Evolutionary conservation across 495 filamentous ascomycete genomes (phyloP), one percentile per base, ranked within the genome.

Genomic region (Aspergillus mulundensis): DNA sequence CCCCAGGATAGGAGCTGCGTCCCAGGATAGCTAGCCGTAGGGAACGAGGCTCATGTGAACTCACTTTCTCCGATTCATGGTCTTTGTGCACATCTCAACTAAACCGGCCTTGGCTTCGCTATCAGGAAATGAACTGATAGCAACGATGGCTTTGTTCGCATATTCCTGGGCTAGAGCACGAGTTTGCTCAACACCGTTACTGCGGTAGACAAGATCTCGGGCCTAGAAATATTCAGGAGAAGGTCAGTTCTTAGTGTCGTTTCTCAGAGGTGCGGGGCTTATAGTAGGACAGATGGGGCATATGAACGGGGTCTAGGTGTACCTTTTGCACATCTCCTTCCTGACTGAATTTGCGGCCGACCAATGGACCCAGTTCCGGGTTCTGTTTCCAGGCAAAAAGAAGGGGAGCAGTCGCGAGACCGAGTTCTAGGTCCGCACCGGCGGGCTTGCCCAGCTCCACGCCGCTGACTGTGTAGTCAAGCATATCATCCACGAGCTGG

Each of bases 401-500:
- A 47, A 97, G 72, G 8, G 94, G 94, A 5, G 94, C 94, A n/a
- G 94, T 98, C 7, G 95, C 94, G 49, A 98, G 78, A 7, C 94
- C 94, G 19, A 98, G 79, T 69, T 97, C 90, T 54, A 98, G 70
- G 72, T 98, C 94, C 15, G 95, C 95, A 24, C 92, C 95, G 7
- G 91, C 88, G 0, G 95, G 92, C 68, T 98, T 98, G 45, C 94
- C 94, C 28, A 98, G 77, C 68, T 96, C 90, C 25, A 83, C 80
- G 38, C 81, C 89, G 23, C 79, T 89, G 43, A 91, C 81, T 0
- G 94, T 97, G 67, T 97, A 98, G 74, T 98, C 94, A 62, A 98
- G 78, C 88, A 98, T 89, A 67, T 98, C 94, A 62, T 98, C 94
- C 11, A 98, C 92, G n/a, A 98, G 77, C 77, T 98, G 94, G 75